phyloP scores from a whole-genome alignment of 2,329 filamentous ascomycete genomes.

The Metarhizium rileyi region DNA sequence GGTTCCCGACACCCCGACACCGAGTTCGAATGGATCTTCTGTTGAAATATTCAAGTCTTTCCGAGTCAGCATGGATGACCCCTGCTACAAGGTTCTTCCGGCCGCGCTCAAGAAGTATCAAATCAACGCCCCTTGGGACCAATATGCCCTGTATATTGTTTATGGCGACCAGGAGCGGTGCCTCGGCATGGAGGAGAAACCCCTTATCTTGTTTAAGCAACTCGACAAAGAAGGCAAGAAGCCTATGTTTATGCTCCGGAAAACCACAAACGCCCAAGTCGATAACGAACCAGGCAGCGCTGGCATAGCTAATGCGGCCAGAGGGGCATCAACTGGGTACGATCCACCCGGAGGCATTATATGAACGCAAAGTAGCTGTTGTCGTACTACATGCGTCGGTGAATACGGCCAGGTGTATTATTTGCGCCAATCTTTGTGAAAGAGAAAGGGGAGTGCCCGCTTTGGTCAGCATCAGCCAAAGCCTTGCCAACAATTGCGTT shows the following conservation, averaged over 20 bases:
- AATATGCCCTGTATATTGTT: conserved; percentile 96
- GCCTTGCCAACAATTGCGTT: neutral
- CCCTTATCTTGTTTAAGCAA: conserved; percentile 93
- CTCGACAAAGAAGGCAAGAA: conserved; percentile 95
- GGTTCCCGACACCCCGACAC: conserved; percentile 52
- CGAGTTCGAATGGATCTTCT: conserved; percentile 44
- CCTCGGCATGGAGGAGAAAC: conserved; percentile 83
- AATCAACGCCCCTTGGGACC: conserved; percentile 94
- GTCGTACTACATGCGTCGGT: neutral
- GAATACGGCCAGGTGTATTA: neutral
- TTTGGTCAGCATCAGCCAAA: neutral
- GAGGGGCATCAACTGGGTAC: conserved; percentile 38
- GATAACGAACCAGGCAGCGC: conserved; percentile 47
- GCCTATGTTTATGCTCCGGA: conserved; percentile 96
- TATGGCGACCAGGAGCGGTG: conserved; percentile 98
- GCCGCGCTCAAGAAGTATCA: conserved; percentile 97
- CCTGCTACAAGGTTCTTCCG: conserved; percentile 92
- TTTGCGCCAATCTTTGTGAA: neutral
- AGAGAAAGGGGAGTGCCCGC: neutral
- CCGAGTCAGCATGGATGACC: conserved; percentile 94
- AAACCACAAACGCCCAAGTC: conserved; percentile 45
- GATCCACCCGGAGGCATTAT: conserved; percentile 53
- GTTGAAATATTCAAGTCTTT: conserved; percentile 99
- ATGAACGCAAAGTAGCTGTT: conserved; percentile 18
- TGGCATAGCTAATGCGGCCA: conserved; percentile 35